A percentile compares a stretch with the other conserved stretches of the same genome.
Evolutionary conservation across 2,329 filamentous ascomycete species (phyloP).

Genomic region (Microascus cirrosus): DNA sequence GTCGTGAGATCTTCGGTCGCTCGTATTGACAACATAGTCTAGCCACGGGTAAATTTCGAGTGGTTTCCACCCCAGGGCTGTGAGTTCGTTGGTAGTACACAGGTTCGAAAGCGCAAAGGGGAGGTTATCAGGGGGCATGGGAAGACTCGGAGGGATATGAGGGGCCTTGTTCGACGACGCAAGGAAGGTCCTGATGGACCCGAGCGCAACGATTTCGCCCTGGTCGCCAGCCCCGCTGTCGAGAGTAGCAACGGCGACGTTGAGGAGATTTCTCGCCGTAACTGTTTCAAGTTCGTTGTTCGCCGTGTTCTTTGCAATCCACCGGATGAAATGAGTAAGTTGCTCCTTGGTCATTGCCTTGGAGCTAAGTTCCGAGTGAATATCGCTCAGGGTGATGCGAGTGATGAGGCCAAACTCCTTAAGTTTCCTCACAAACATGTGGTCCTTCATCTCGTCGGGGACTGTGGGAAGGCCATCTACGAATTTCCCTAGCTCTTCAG

Average conservation of each 20-base stretch:
- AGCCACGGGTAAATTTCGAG: constrained; percentile 82
- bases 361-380: constrained; percentile 70
- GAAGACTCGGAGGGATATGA: constrained; percentile 68
- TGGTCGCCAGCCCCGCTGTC: constrained; percentile 41
- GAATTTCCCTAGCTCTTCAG: constrained; percentile 58
- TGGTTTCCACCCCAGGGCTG: constrained; percentile 76
- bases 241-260: constrained; percentile 66
- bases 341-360: constrained; percentile 73
- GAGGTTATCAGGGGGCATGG: constrained; percentile 70
- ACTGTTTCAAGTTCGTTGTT: constrained; percentile 60
- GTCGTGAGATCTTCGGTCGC: constrained; percentile 45
- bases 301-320: constrained; percentile 64
- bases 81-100: constrained; percentile 56
- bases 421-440: constrained; percentile 69
- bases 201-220: constrained; percentile 66
- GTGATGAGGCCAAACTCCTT: constrained; percentile 79
- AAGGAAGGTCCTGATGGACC: constrained; percentile 63
- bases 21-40: constrained; percentile 62
- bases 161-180: constrained; percentile 66
- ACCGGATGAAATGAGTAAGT: constrained; percentile 71
- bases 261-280: constrained; percentile 60
- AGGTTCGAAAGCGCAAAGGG: constrained; percentile 72
- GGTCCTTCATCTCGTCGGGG: constrained; percentile 61
- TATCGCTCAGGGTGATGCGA: constrained; percentile 77
- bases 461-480: constrained; percentile 82